These are phyloP conservation scores for Cystobasidiaceae sp. DNA, from an alignment of 1,284 basidiomycete species.

Conservation along the genomic window DNA sequence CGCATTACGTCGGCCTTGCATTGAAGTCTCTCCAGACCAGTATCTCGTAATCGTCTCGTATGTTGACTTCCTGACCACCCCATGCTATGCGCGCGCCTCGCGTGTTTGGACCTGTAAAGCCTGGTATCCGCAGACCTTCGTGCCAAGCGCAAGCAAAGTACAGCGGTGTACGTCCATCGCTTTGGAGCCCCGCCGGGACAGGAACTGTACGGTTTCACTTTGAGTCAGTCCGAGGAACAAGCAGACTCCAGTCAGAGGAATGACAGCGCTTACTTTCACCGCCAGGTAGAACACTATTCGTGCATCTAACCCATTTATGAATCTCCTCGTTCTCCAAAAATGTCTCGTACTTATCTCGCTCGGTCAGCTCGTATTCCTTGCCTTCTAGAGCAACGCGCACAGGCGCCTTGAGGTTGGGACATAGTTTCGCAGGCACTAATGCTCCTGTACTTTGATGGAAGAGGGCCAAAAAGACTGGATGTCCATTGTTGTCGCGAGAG, in stretches of 20 bases:
- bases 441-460: conserved; percentile 20
- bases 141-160: conserved; percentile 27
- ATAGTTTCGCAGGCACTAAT: conserved; percentile 19
- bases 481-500: conserved; percentile 8
- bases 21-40: conserved; percentile 22
- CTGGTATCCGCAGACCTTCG: conserved; percentile 22
- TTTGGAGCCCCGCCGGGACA: conserved; percentile 21
- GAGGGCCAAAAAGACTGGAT: conserved; percentile 27
- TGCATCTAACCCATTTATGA: conserved; percentile 19
- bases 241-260: background rate
- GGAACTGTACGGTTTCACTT: background rate
- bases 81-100: conserved; percentile 22
- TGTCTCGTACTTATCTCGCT: conserved; percentile 27
- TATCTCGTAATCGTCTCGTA: conserved; percentile 26
- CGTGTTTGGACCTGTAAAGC: conserved; percentile 25
- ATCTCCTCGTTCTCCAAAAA: conserved; percentile 25
- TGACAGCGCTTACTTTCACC: conserved; percentile 13
- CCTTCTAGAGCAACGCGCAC: conserved; percentile 20
- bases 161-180: conserved; percentile 26
- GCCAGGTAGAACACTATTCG: conserved; percentile 6
- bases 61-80: conserved; percentile 16
- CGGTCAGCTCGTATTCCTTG: conserved; percentile 13
- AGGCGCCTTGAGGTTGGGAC: conserved; percentile 23
- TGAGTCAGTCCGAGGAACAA: background rate
- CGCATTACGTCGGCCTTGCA: background rate